These are phyloP conservation scores for Penicillium bovifimosum DNA, from an alignment of 495 filamentous ascomycete genomes.

Conservation along the genomic window DNA sequence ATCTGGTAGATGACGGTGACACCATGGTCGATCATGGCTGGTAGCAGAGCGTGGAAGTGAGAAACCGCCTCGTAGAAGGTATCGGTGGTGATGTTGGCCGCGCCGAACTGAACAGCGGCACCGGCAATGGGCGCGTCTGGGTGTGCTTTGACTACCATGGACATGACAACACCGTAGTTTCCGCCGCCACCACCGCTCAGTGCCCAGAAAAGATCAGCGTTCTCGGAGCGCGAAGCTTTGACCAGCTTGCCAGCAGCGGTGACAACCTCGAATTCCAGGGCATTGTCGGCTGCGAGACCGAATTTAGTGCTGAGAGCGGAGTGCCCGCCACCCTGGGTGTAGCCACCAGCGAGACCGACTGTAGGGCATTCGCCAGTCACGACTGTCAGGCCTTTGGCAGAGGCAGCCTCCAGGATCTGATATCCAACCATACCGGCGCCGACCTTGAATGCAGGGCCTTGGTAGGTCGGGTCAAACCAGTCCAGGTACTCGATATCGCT, in stretches of 20 bases:
- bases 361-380: constrained; percentile 38
- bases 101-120: constrained; percentile 26
- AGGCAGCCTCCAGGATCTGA: constrained; percentile 45
- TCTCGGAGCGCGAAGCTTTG: constrained; percentile 46
- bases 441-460: constrained; percentile 50
- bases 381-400: constrained; percentile 24
- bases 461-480: constrained; percentile 38
- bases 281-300: constrained; percentile 60
- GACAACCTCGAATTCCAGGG: constrained; percentile 58
- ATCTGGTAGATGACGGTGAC: constrained; percentile 45
- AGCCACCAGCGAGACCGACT: constrained; percentile 51
- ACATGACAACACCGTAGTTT: constrained; percentile 57
- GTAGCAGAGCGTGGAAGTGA: constrained; percentile 41
- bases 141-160: constrained; percentile 45
- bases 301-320: constrained; percentile 46
- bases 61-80: constrained; percentile 41
- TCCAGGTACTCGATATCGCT: constrained; percentile 39
- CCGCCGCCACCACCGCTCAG: constrained; percentile 61
- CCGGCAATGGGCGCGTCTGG: constrained; percentile 33
- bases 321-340: constrained; percentile 59
- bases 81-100: constrained; percentile 27
- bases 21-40: constrained; percentile 47
- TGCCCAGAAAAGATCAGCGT: constrained; percentile 64
- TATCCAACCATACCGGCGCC: constrained; percentile 49
- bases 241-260: constrained; percentile 49